Evolutionary conservation across 176 grass and related monocot genomes (phyloP), one percentile per base, ranked within the genome.

Genomic region (Lolium rigidum): DNA sequence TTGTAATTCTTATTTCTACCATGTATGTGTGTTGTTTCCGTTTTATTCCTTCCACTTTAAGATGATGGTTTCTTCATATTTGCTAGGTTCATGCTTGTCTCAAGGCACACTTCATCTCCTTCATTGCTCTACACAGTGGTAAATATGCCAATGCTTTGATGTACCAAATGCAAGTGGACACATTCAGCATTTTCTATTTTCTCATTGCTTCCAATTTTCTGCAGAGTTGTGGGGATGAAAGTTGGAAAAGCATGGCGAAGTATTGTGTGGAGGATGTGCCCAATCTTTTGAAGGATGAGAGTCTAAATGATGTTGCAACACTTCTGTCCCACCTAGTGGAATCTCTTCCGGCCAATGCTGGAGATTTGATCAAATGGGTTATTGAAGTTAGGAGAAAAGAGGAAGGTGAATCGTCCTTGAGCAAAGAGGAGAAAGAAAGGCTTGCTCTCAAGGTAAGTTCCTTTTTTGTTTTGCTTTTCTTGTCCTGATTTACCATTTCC

Each of bases 41-140:
- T 56, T 56, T 20, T 8, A 20, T 56, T 56, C 1, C 4, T 56
- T 56, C 17, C 54, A 56, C 54, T 18, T 56, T 20, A 56, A 56
- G 54, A 56, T 56, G 54, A 56, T 56, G 54, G 17, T 56, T 18
- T 88, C 28, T 80, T 77, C 69, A 44, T 88, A 25, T 81, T 51
- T 85, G 66, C 20, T 89, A 98, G 96, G 83, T 95, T 98, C 84
- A 95, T 98, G 88, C 74, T 98, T 79, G 87, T 98, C 59, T 94
- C 93, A 26, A 94, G 92, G 24, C 59, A 82, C 72, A 78, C 37
- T 65, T 58, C 74, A 88, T 84, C 82, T 82, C 86, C 91, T 58
- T 88, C 92, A 21, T 83, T 87, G 7, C 91, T 95, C 77, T 98
- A 94, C 76, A 94, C 93, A 76, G 79, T 95, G 91, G 93, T 98